Evolutionary conservation across 75 land plant species (phyloP).

Genomic region (Selaginella tamariscina): DNA sequence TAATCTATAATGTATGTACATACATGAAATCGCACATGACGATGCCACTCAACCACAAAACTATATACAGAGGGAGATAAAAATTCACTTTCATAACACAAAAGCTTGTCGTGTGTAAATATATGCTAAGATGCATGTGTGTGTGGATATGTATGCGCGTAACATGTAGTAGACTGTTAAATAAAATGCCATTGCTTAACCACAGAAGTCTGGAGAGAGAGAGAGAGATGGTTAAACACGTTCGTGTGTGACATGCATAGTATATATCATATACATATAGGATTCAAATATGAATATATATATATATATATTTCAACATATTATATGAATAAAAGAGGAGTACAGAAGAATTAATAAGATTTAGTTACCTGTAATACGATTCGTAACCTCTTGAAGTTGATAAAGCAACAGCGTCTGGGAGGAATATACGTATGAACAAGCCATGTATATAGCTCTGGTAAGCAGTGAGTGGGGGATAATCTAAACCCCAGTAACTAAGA

Average conservation of each 20-base stretch:
- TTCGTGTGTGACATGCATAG: too few species aligned
- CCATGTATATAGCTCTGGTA: slow-evolving; percentile 83
- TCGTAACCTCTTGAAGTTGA: slow-evolving; percentile 78
- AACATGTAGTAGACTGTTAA: too few species aligned
- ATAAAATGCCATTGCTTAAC: too few species aligned
- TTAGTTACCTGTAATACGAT: slow-evolving; percentile 49
- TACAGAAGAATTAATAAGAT: too few species aligned
- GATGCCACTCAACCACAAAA: neutral
- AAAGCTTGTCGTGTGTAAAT: slow-evolving; percentile 1
- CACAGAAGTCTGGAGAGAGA: too few species aligned
- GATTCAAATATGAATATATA: too few species aligned
- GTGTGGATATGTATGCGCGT: too few species aligned
- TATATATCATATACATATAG: too few species aligned
- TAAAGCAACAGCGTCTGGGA: slow-evolving; percentile 58
- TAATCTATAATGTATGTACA: neutral
- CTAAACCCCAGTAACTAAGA: slow-evolving; percentile 93
- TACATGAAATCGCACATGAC: neutral
- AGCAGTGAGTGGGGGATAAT: slow-evolving; percentile 93
- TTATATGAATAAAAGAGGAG: neutral
- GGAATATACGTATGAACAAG: slow-evolving; percentile 28
- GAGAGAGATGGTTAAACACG: too few species aligned
- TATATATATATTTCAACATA: neutral
- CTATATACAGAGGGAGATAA: neutral
- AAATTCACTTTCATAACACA: neutral
- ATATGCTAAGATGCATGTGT: neutral